Evolutionary conservation across 2,329 filamentous ascomycete species (phyloP).

Genomic region (Penicillium glabrum): DNA sequence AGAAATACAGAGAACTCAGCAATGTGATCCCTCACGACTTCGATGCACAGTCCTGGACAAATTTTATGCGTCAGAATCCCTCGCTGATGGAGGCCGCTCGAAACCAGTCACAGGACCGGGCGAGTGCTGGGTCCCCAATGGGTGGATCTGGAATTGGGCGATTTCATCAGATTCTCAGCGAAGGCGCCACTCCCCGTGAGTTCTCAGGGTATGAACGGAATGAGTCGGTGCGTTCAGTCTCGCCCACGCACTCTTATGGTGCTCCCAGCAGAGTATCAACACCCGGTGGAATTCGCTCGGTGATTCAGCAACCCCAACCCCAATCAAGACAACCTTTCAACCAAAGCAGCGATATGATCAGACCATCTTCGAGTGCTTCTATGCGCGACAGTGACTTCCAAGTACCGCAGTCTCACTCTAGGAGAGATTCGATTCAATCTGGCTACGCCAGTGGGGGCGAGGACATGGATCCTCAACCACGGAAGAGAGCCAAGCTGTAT

Average conservation of each 20-base stretch:
- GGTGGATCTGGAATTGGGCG: slow-evolving; percentile 45
- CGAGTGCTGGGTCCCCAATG: slow-evolving; percentile 31
- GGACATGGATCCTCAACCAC: slow-evolving; percentile 62
- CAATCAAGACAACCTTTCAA: slow-evolving; percentile 23
- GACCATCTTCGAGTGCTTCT: slow-evolving; percentile 62
- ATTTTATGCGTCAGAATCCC: slow-evolving; percentile 72
- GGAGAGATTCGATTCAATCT: slow-evolving; percentile 42
- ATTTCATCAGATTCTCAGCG: slow-evolving; percentile 46
- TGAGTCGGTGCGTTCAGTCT: slow-evolving; percentile 36
- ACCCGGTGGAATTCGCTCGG: slow-evolving; percentile 29
- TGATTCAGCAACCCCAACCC: slow-evolving; percentile 28
- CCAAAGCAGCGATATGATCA: slow-evolving; percentile 51
- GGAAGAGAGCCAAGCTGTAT: slow-evolving; percentile 78
- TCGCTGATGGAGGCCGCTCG: slow-evolving; percentile 33
- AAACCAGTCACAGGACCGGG: slow-evolving; percentile 25
- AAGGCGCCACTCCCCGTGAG: slow-evolving; percentile 45
- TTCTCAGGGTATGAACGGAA: slow-evolving; percentile 30
- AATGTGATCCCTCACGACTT: slow-evolving; percentile 59
- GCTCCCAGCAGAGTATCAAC: slow-evolving; percentile 40
- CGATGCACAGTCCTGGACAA: slow-evolving; percentile 75
- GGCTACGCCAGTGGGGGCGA: slow-evolving; percentile 74
- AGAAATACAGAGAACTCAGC: slow-evolving; percentile 60
- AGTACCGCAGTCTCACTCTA: slow-evolving; percentile 22
- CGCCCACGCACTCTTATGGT: slow-evolving; percentile 38
- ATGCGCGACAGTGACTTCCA: slow-evolving; percentile 42